Conservation (phyloP, 2,329 filamentous ascomycete species). For the Clonostachys chloroleuca region DNA sequence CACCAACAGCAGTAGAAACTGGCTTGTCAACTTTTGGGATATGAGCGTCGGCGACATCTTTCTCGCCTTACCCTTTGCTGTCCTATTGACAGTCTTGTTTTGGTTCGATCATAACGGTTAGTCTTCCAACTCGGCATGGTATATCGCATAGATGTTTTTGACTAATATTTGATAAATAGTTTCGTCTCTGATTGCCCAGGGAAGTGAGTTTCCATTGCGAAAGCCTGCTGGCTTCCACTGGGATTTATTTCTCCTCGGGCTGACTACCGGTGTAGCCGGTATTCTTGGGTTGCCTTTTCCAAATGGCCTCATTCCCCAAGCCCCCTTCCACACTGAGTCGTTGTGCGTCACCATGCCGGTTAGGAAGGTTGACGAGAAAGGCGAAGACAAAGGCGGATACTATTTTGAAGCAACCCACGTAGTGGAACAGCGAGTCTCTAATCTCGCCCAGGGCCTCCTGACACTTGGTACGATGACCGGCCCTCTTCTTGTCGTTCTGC, state of each 20-base stretch:
- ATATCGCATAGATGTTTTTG: constrained; percentile 1
- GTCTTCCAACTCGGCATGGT: constrained; percentile 7
- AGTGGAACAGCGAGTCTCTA: constrained; percentile 76
- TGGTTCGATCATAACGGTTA: constrained; percentile 86
- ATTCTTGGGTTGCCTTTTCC: constrained; percentile 76
- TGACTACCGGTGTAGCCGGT: constrained; percentile 72
- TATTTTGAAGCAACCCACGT: constrained; percentile 52
- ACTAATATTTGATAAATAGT: constrained; percentile 38
- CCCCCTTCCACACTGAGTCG: constrained; percentile 75
- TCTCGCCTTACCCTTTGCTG: constrained; percentile 79
- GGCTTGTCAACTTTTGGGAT: constrained; percentile 82
- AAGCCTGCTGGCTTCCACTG: constrained; percentile 84
- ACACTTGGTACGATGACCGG: constrained; percentile 77
- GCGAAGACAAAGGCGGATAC: constrained; percentile 51
- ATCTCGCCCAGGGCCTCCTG: constrained; percentile 72
- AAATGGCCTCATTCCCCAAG: constrained; percentile 80
- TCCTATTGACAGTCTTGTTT: constrained; percentile 79
- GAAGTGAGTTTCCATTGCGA: constrained; percentile 74
- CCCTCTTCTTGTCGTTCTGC: constrained; percentile 67
- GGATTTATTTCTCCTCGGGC: constrained; percentile 76
- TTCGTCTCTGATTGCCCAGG: constrained; percentile 77
- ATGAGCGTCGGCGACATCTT: constrained; percentile 70
- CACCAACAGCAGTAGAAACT: constrained; percentile 58
- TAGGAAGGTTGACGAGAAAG: constrained; percentile 47
- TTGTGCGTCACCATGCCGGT: constrained; percentile 65